These are phyloP conservation scores for Pleoardoris graminearum DNA, from an alignment of 2,329 filamentous ascomycete genomes.

Conservation along the genomic window DNA sequence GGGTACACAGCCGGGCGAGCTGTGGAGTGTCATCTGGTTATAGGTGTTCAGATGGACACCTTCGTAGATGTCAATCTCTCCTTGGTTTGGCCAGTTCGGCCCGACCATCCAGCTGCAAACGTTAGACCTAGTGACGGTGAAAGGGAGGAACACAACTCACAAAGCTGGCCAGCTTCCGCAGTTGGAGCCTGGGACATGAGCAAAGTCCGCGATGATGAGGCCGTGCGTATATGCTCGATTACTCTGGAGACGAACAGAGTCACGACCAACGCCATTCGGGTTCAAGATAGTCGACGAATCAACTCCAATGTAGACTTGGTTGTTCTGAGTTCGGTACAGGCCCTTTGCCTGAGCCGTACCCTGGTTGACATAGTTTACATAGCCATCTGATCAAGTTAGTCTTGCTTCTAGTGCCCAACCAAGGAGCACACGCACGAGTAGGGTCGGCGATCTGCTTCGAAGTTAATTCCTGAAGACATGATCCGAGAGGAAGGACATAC, in stretches of 20 bases:
- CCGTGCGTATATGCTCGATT: constrained; percentile 43
- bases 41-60: constrained; percentile 44
- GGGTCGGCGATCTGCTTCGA: constrained; percentile 38
- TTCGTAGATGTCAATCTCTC: constrained; percentile 44
- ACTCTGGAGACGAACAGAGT: constrained; percentile 43
- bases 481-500: constrained; percentile 10
- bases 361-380: constrained; percentile 43
- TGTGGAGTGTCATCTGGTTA: constrained; percentile 46
- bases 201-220: constrained; percentile 47
- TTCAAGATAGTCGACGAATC: constrained; percentile 35
- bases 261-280: constrained; percentile 40
- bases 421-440: constrained; percentile 29
- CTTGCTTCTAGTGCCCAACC: not conserved
- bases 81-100: constrained; percentile 46
- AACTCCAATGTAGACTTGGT: constrained; percentile 46
- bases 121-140: constrained; percentile 10
- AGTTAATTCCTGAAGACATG: constrained; percentile 9
- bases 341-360: constrained; percentile 38
- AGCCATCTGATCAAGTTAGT: constrained; percentile 33
- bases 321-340: constrained; percentile 36
- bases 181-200: constrained; percentile 43
- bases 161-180: constrained; percentile 48
- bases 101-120: constrained; percentile 43
- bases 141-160: constrained; percentile 21
- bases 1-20: constrained; percentile 39